Conservation (phyloP, 768 basidiomycete species). For the Boletus sp. region DNA sequence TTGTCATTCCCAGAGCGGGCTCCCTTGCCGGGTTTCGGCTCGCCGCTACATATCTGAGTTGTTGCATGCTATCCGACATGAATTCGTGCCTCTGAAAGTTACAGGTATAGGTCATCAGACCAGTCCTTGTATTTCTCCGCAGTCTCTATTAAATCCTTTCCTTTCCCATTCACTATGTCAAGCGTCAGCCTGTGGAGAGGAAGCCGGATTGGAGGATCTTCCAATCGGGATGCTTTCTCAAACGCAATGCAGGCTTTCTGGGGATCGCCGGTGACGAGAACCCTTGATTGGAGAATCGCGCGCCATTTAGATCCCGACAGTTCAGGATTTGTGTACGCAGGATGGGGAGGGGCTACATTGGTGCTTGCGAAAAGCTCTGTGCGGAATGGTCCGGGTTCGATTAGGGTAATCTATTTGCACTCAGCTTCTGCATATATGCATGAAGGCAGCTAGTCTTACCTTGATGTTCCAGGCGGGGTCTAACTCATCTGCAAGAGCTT, state of each 20-base stretch:
- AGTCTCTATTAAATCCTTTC: constrained; percentile 5
- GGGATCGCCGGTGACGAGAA: constrained; percentile 8
- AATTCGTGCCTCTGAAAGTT: neutral
- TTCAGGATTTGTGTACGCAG: constrained; percentile 16
- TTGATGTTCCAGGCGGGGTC: constrained; percentile 21
- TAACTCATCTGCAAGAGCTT: constrained; percentile 13
- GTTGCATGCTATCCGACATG: too few species aligned
- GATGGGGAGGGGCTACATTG: constrained; percentile 1
- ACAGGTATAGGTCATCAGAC: constrained; percentile 23
- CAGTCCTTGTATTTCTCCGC: constrained; percentile 21
- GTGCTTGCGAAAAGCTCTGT: neutral
- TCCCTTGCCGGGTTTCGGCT: too few species aligned
- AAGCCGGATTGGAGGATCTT: constrained; percentile 21
- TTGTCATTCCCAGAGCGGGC: too few species aligned
- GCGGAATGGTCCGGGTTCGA: constrained; percentile 21
- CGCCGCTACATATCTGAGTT: too few species aligned
- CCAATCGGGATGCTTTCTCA: constrained; percentile 17
- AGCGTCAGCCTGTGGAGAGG: constrained; percentile 14
- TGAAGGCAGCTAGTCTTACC: neutral
- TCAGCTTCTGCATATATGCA: neutral
- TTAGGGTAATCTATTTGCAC: constrained; percentile 16
- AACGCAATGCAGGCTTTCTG: constrained; percentile 20
- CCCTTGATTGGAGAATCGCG: neutral
- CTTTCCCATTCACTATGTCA: constrained; percentile 6
- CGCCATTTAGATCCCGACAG: constrained; percentile 11